phyloP scores from a whole-genome alignment of 129 eudicot genomes.

The Centella asiatica region DNA sequence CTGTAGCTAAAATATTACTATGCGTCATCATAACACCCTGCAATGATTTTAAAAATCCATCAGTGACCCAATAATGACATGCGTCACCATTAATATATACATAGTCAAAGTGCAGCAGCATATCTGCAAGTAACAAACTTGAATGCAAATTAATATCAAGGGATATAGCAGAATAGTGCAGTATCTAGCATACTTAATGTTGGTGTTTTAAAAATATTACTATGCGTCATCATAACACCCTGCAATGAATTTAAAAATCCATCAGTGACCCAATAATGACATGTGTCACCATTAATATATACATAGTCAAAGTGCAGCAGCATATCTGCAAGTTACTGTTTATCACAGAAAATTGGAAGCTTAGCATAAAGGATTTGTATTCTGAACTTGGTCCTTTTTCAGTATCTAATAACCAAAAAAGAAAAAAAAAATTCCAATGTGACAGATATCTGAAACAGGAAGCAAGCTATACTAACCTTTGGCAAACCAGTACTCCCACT shows the following conservation, averaged over 20 bases:
- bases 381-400: no score
- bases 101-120: not conserved
- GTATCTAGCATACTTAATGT: not conserved
- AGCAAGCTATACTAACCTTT: slow-evolving; percentile 48
- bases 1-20: slow-evolving; percentile 80
- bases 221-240: slow-evolving; percentile 99
- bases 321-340: no score
- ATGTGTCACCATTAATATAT: not conserved
- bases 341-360: no score
- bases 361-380: no score
- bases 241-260: slow-evolving; percentile 16
- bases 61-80: not conserved
- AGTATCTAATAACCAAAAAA: no score
- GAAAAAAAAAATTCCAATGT: no score
- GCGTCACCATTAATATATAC: not conserved
- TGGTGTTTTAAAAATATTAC: slow-evolving; percentile 38
- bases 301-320: not conserved
- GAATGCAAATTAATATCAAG: no score
- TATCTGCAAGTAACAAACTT: no score
- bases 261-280: not conserved
- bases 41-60: not conserved
- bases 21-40: slow-evolving; percentile 99
- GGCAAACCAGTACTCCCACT: slow-evolving; percentile 98
- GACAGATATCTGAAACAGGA: slow-evolving; percentile 1
- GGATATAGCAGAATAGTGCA: not conserved